A percentile compares a stretch with the other conserved stretches of the same genome.
These are phyloP conservation scores for Ustilago sp. DNA, from an alignment of 1,284 basidiomycete genomes.

Conservation along the genomic window DNA sequence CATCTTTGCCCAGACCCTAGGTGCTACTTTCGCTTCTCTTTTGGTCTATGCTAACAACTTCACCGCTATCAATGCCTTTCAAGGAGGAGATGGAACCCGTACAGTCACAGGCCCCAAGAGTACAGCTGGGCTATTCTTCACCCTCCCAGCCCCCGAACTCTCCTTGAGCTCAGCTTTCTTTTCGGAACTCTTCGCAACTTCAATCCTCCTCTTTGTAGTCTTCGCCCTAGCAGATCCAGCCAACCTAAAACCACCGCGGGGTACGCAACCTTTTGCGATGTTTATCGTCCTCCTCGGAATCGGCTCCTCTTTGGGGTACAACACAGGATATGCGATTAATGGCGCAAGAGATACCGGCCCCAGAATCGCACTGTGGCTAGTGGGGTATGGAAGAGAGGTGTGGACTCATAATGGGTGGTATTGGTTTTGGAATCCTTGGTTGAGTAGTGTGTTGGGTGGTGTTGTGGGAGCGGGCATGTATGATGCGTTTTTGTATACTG, in stretches of 20 bases:
- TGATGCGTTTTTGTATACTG: conserved; percentile 69
- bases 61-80: conserved; percentile 79
- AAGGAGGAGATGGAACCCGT: conserved; percentile 76
- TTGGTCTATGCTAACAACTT: conserved; percentile 81
- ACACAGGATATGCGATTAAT: conserved; percentile 77
- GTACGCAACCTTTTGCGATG: conserved; percentile 74
- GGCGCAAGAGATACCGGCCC: conserved; percentile 78
- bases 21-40: conserved; percentile 77
- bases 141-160: conserved; percentile 72
- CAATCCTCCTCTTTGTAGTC: conserved; percentile 55
- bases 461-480: conserved; percentile 67
- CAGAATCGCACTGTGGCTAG: conserved; percentile 75
- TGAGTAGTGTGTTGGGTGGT: conserved; percentile 64
- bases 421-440: conserved; percentile 79
- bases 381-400: conserved; percentile 74
- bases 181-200: conserved; percentile 58
- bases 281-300: conserved; percentile 75
- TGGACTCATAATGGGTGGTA: conserved; percentile 75
- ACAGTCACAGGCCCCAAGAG: conserved; percentile 72
- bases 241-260: conserved; percentile 73
- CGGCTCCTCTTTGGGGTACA: conserved; percentile 74
- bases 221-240: conserved; percentile 55
- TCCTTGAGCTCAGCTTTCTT: conserved; percentile 39
- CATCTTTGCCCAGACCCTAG: conserved; percentile 79
- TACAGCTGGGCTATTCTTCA: conserved; percentile 80